Base-by-base conservation (phyloP, 164 flowering plant species). In the Santalum album region DNA sequence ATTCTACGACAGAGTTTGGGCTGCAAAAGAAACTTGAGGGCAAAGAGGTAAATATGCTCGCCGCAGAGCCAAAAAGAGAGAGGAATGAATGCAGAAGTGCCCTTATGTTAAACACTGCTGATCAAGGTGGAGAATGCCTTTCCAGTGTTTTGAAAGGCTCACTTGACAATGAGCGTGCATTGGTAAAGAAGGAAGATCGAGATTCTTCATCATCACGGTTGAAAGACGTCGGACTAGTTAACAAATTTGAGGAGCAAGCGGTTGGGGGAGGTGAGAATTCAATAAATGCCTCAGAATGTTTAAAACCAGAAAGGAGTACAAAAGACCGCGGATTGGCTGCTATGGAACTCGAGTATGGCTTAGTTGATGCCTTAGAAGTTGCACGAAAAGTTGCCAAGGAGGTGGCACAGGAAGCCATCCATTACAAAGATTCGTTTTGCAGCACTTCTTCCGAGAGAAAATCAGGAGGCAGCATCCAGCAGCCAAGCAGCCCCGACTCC, bases 321-420 rank as follows among this genome's bases (percentile, higher is more conserved):
- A 69, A 51, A 52, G 62, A 52, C 24, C 45, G 67, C 43, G 69
- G 51, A 46, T 34, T 64, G 20, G 49, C 86, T 25, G 78, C 73
- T 59, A 62, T 73, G 65, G 94, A 77, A 34, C 65, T 78, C 25
- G 96, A 84, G 25, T 78, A 76, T 74, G 91, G 83, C 22, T 66
- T 76, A 12, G 76, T 78, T 56, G 97, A 89, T 72, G 82, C 99
- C 21, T 60, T 90, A 61, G 90, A 92, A 69, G 75, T 85, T 56
- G 96, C 96, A 65, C 60, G 85, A 46, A 76, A 75, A 56, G 97
- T 89, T 57, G 95, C 91, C 25, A 76, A 75, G 54, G 86, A 82
- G 70, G 91, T 81, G 29, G 90, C 75, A 67, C 71, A 80, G 60
- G 84, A 86, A 65, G 81, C 82, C 40, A 78, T 57, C 20, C 81